Evolutionary conservation across 257 asterid genomes (phyloP).

Genomic region (Solanum sitiens): DNA sequence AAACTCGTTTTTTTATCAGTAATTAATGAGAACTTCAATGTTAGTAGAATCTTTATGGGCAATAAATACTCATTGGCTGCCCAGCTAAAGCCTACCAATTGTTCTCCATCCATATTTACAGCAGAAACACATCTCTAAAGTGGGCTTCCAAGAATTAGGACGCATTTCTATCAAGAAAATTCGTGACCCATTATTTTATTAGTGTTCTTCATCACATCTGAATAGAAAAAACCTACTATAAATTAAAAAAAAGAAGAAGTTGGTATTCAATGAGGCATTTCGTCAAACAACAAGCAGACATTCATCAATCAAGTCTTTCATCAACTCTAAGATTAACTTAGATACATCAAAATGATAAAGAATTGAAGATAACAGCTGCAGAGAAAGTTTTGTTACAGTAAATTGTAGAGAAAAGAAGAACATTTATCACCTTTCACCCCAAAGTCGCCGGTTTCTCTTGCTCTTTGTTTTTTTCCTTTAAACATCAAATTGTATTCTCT

Average conservation of each 20-base stretch:
- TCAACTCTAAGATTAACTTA: neutral
- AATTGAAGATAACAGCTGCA: neutral
- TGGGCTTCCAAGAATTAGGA: conserved; percentile 75
- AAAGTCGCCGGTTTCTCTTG: neutral
- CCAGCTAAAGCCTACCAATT: conserved; percentile 57
- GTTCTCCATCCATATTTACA: conserved; percentile 66
- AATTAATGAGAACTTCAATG: conserved; percentile 7
- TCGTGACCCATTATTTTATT: neutral
- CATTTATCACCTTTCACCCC: neutral
- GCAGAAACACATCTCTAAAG: conserved; percentile 49
- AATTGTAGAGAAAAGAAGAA: neutral
- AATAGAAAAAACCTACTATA: neutral
- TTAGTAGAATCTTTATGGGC: conserved; percentile 52
- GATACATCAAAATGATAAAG: neutral
- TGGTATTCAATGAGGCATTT: neutral
- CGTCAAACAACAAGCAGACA: neutral
- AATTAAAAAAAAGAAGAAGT: neutral
- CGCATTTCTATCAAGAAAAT: neutral
- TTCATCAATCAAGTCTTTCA: neutral
- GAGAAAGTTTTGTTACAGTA: neutral
- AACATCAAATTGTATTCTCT: no score
- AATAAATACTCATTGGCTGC: conserved; percentile 22
- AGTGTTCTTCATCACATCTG: neutral
- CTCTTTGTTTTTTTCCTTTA: no score
- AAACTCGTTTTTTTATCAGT: neutral